Base-by-base conservation (phyloP, 2,329 filamentous ascomycete species). In the Pseudocercospora eumusae region DNA sequence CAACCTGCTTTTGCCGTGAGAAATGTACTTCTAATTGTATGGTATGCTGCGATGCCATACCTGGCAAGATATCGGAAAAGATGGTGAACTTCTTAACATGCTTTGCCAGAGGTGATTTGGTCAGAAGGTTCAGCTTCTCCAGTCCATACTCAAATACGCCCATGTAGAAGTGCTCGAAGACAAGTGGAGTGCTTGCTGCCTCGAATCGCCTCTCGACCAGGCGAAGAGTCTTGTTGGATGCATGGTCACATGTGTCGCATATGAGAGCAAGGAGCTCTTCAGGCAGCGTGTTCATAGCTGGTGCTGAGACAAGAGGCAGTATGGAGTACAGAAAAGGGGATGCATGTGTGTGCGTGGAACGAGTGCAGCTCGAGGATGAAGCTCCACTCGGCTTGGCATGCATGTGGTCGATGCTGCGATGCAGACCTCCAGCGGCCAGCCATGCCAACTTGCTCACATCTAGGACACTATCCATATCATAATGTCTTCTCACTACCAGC, bases 241-340 rank as follows among this genome's bases (percentile, higher is more conserved):
- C 50, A 54, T 68, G 65, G 18, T 65, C 57, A 55, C 65, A 68
- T n/a, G 66, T 53, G 18, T 66, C 63, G 49, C 65, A 57, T 9
- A 73, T 68, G 33, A 66, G 55, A 4, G 65, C 66, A 20, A 73
- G 53, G n/a, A 74, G 63, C 65, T 74, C 71, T 49, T 60, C 57
- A 8, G 72, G 72, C 4, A 72, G 61, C 23, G 47, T 50, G 15
- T 68, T 60, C 61, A 64, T 66, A 15, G 31, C 40, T 25, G 50
- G 23, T 47, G 50, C 13, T 44, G n/a, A 21, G 44, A 25, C 23
- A 15, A 21, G 47, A 11, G 28, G 6, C 27, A 28, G 7, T n/a
- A 25, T 3, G 23, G 3, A 3, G 23, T 2, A 10, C 28, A 11
- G 28, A 3, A 11, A 1, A 11, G 28, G 28, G 10, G 28, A 31